Base-by-base conservation (phyloP, 768 basidiomycete genomes). In the Termitomyces sp. region DNA sequence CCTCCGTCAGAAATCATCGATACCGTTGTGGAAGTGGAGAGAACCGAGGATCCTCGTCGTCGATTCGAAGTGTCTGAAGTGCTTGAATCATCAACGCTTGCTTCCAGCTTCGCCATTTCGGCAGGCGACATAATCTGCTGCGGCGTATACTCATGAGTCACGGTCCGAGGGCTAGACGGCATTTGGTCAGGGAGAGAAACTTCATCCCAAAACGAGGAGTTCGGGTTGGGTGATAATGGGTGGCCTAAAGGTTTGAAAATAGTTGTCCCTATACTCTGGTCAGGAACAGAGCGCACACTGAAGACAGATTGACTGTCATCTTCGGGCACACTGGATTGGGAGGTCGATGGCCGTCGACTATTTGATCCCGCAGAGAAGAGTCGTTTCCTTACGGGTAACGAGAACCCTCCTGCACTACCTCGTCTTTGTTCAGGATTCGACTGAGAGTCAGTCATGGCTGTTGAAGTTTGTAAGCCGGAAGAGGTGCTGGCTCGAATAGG, bases 91-190 rank as follows among this genome's bases (percentile, higher is more conserved):
- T 81, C 69, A 61, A 82, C 66, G 70, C 79, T 77, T 46, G 82
- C 84, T 67, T 88, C 87, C 11, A 89, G 73, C 70, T 80, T 78
- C 22, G 84, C 79, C 76, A 88, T 80, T 59, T 88, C 85, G 18
- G 84, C 86, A 24, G 85, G 83, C 16, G 87, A 84, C 81, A 89
- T 81, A 62, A 89, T 90, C 44, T 82, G 82, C 68, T 88, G 85
- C 8, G 86, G 85, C 5, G 74, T 77, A 70, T 87, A 86, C 33
- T 87, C 86, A 16, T 72, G 65, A 4, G 65, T 62, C 9, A 69
- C 58, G 24, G 68, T 67, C 15, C 63, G 62, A 51, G 78, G 77
- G 60, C 78, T 79, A 48, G 63, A 68, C 7, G 78, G 76, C n/a
- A 65, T 63, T n/a, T 65, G 61, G 39, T 81, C 79, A 36, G 71